Evolutionary conservation across 345 rosid species (phyloP).

Genomic region (Garcia nutans): DNA sequence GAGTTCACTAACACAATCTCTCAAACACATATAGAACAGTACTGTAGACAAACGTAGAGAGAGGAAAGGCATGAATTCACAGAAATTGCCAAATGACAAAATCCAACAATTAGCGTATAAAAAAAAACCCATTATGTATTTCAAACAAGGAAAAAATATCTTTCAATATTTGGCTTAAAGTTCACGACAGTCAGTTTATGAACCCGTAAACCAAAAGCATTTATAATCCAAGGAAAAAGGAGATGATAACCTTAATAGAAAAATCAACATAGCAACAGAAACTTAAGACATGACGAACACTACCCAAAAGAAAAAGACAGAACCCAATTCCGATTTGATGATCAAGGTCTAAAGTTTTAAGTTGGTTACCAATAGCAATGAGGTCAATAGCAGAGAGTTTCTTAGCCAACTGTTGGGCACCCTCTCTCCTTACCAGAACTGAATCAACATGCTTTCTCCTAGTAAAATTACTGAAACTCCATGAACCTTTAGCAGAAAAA

Average conservation of each 20-base stretch:
- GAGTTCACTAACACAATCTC: neutral
- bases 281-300: neutral
- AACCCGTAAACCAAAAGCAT: neutral
- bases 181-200: neutral
- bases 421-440: slow-evolving; percentile 31
- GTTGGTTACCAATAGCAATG: slow-evolving; percentile 62
- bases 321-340: neutral
- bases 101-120: neutral
- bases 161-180: too few species aligned
- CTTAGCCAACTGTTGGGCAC: slow-evolving; percentile 56
- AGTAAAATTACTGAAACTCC: slow-evolving; percentile 50
- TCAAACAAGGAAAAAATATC: too few species aligned
- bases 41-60: neutral
- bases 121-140: neutral
- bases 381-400: slow-evolving; percentile 63
- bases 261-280: neutral
- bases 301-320: neutral
- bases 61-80: neutral
- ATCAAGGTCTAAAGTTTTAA: neutral
- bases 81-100: neutral
- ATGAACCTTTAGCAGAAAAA: slow-evolving; percentile 42
- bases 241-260: neutral
- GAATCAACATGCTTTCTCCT: slow-evolving; percentile 86
- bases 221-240: neutral
- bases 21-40: neutral